Evolutionary conservation across 192 early-diverging fungal species (phyloP), one percentile per base, ranked within the genome.

Genomic region (Backusella liffmaniae): DNA sequence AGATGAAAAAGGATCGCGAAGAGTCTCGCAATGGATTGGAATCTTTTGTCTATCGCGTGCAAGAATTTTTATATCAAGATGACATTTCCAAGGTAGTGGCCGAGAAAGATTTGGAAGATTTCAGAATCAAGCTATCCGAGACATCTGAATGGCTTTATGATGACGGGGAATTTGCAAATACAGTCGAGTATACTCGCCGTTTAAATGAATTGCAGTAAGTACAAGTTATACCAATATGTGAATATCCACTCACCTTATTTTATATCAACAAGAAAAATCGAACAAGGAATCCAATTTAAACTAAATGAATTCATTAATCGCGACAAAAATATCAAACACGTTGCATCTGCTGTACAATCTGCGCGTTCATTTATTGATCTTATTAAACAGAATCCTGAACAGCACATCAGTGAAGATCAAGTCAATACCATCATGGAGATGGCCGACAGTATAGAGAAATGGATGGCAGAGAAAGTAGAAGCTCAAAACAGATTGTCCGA

Each of bases 21-120:
- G 93, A 92, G 77, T 94, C 96, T 16, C 80, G 88, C 46, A 99
- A 99, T 84, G 85, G 84, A 59, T 88, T 99, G 18, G 98, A 99
- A 82, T 84, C 94, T 2, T 96, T 93, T 82, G 85, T 98, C 35
- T 99, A 98, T 84, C 89, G 88, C 34, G 79, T 90, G 44, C 93
- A 93, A 66, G 96, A 97, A 49, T 89, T 95, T 65, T 80, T 94
- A 42, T 88, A 94, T 51, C 91, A 95, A 71, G 93, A 94, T 41
- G 89, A 88, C 35, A 84, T 92, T 53, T 82, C 86, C 51, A 75
- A 83, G 8, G 89, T 94, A 10, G 86, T 89, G 39, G 92, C 91
- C 16, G 88, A 91, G 30, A 85, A 88, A 5, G 90, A 98, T 75
- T 91, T 93, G 51, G 84, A 87, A 59, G 77, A 80, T 3, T 80